Conservation (phyloP, 805 yeast species). For the Metschnikowia kunwiensis region DNA sequence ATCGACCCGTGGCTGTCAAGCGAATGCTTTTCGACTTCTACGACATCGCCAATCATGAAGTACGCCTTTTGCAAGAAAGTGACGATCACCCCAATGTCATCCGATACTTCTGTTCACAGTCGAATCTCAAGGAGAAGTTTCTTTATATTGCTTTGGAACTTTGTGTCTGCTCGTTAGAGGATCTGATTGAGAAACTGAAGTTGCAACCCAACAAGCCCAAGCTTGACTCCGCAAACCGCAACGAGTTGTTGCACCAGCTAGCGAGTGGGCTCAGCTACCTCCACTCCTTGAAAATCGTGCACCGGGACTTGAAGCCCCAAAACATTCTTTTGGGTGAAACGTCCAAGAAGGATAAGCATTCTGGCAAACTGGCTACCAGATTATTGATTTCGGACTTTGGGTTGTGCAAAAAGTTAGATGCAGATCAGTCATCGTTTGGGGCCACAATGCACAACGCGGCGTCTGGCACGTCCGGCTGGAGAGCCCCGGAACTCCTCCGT, state of each 20-base stretch:
- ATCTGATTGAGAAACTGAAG: slow-evolving; percentile 60
- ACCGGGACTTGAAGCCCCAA: slow-evolving; percentile 92
- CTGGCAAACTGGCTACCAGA: slow-evolving; percentile 38
- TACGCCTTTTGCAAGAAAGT: slow-evolving; percentile 81
- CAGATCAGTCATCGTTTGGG: slow-evolving; percentile 88
- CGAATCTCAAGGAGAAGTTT: slow-evolving; percentile 67
- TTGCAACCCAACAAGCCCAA: slow-evolving; percentile 4
- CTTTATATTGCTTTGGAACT: slow-evolving; percentile 90
- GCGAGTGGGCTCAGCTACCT: slow-evolving; percentile 82
- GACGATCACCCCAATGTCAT: slow-evolving; percentile 96
- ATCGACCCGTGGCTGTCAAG: slow-evolving; percentile 93
- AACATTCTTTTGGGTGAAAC: slow-evolving; percentile 76
- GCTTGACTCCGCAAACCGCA: slow-evolving; percentile 22
- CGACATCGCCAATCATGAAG: slow-evolving; percentile 92
- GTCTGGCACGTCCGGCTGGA: slow-evolving; percentile 93
- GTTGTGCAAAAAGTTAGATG: slow-evolving; percentile 84
- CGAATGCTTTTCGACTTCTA: slow-evolving; percentile 90
- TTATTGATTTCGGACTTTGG: slow-evolving; percentile 94
- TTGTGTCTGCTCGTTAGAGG: slow-evolving; percentile 86
- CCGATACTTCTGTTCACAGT: slow-evolving; percentile 90
- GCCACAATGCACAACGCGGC: slow-evolving; percentile 93
- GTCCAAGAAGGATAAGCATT: slow-evolving; percentile 27
- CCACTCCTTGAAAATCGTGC: slow-evolving; percentile 88
- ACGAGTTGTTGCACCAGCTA: slow-evolving; percentile 63
- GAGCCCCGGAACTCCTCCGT: slow-evolving; percentile 85